phyloP scores from a whole-genome alignment of 1,139 yeast genomes.

The Diutina mesorugosa region DNA sequence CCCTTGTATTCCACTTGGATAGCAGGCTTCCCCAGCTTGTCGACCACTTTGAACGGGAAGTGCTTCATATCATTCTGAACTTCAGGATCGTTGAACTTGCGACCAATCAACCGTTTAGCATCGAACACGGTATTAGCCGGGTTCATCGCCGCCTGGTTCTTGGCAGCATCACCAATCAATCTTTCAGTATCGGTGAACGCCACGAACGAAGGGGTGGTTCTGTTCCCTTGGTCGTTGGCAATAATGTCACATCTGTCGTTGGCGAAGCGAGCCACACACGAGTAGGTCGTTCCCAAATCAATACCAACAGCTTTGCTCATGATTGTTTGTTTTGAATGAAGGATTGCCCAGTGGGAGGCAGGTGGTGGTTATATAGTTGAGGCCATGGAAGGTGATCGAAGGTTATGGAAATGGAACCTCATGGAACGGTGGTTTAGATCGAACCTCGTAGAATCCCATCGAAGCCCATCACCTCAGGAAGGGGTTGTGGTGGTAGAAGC shows the following conservation, averaged over 20 bases:
- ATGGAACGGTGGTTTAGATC: background rate
- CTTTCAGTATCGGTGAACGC: constrained; percentile 97
- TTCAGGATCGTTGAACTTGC: constrained; percentile 80
- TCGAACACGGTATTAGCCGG: constrained; percentile 94
- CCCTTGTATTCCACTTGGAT: constrained; percentile 90
- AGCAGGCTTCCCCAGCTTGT: constrained; percentile 77
- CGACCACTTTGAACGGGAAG: constrained; percentile 93
- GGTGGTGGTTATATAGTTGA: background rate
- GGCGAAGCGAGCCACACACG: constrained; percentile 72
- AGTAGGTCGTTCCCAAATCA: constrained; percentile 98
- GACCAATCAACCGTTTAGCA: constrained; percentile 96
- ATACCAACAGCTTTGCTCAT: constrained; percentile 72
- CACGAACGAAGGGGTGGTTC: constrained; percentile 96
- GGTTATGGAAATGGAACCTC: background rate
- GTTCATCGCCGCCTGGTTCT: constrained; percentile 97
- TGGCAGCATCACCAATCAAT: constrained; percentile 98
- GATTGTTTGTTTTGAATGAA: background rate
- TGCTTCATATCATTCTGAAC: constrained; percentile 94
- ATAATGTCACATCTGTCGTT: constrained; percentile 54
- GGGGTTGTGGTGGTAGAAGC: background rate
- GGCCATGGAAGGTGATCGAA: background rate
- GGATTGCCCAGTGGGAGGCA: background rate
- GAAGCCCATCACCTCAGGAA: background rate
- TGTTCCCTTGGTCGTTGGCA: constrained; percentile 99
- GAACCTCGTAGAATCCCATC: background rate